These are phyloP conservation scores for Aspergillus haitiensis DNA, from an alignment of 495 filamentous ascomycete species.

Conservation along the genomic window DNA sequence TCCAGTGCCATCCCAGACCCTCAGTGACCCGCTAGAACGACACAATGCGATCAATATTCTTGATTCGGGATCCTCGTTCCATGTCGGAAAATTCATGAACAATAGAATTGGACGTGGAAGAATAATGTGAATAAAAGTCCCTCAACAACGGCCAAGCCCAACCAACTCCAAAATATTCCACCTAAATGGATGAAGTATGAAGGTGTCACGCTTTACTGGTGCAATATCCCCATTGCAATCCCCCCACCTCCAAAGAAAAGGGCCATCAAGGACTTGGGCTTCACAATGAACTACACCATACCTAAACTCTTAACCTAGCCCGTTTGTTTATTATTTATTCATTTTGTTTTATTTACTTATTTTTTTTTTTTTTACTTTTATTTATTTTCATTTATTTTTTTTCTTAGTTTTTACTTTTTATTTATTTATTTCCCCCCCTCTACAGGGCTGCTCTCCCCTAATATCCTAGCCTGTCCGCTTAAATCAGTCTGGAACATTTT, in stretches of 20 bases:
- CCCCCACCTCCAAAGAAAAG: too few species aligned
- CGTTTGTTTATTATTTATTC: too few species aligned
- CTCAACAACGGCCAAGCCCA: conserved; percentile 5
- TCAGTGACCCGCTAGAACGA: conserved; percentile 25
- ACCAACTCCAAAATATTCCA: neutral
- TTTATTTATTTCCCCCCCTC: conserved; percentile 13
- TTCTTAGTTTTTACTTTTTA: conserved; percentile 15
- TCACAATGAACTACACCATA: too few species aligned
- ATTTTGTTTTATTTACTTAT: too few species aligned
- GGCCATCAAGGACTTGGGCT: too few species aligned
- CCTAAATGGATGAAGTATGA: neutral
- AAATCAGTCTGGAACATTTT: conserved; percentile 9
- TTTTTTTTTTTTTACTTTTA: too few species aligned
- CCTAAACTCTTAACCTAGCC: too few species aligned
- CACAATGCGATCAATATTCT: conserved; percentile 19
- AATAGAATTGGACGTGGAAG: conserved; percentile 2
- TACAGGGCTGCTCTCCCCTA: conserved; percentile 15
- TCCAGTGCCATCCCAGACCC: conserved; percentile 22
- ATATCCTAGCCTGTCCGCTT: conserved; percentile 2
- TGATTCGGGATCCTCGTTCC: conserved; percentile 19
- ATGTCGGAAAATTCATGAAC: conserved; percentile 27
- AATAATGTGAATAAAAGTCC: conserved; percentile 4
- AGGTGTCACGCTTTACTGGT: neutral
- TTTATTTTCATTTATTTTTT: neutral
- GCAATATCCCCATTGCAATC: too few species aligned